Evolutionary conservation across 768 basidiomycete species (phyloP), one percentile per base, ranked within the genome.

Genomic region (Mycena capillaripes): DNA sequence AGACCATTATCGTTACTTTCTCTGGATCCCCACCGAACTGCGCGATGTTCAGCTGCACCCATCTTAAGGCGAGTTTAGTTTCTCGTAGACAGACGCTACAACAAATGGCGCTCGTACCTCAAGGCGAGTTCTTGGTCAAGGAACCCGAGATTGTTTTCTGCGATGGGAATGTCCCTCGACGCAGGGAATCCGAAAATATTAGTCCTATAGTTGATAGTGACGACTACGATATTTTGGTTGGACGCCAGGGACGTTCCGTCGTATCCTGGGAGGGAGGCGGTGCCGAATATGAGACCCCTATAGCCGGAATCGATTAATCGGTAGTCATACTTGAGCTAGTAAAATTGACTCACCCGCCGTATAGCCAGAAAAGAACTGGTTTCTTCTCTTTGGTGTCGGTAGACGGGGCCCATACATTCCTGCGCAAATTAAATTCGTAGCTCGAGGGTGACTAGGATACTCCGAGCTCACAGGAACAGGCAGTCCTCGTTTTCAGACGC

Each of bases 1-100:
- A 1, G 0, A 70, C 76, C 64, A 78, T 75, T 14, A 81, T 73
- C 14, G 81, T 82, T 1, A 82, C 81, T 76, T 80, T 75, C 11
- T 27, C 60, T 5, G 78, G 77, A 59, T 82, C 85, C 21, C 88
- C 88, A 2, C 88, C 87, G 69, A 88, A 89, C 1, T 80, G 77
- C 30, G 74, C 78, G 59, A 88, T 86, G 71, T 89, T 84, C 60
- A 81, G 76, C 66, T 87, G 85, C 1, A 88, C 82, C 87, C 79
- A 82, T 10, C 52, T 38, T 10, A 81, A 62, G 9, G 79, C 82
- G n/a, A 76, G 58, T 29, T 77, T 17, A 81, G 76, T 66, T 87
- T 84, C 0, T 88, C 82, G 87, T 79, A 82, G n/a, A n/a, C n/a
- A n/a, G n/a, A n/a, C n/a, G n/a, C n/a, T n/a, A n/a, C n/a, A n/a